These are phyloP conservation scores for Lactuca sativa DNA, from an alignment of 129 eudicot genomes.

Conservation along the genomic window DNA sequence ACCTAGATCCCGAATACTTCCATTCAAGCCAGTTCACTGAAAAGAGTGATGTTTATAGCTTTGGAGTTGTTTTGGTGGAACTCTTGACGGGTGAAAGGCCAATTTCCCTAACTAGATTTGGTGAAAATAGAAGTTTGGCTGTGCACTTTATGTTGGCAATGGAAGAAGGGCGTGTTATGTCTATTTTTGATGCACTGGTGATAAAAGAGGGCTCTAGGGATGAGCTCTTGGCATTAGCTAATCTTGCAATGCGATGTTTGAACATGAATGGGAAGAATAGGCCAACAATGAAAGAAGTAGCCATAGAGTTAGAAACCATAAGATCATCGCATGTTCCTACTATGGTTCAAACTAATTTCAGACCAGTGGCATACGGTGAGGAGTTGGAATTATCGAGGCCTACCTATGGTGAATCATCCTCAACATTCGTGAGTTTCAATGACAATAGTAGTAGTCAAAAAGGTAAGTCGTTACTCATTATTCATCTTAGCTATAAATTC, in stretches of 20 bases:
- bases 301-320: slow-evolving; percentile 11
- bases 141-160: slow-evolving; percentile 8
- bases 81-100: no score
- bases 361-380: not conserved
- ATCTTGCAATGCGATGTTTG: not conserved
- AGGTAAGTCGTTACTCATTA: no score
- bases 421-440: no score
- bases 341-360: not conserved
- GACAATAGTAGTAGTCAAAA: no score
- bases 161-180: slow-evolving; percentile 12
- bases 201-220: not conserved
- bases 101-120: no score
- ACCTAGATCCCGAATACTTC: slow-evolving; percentile 25
- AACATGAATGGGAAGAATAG: no score
- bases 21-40: no score
- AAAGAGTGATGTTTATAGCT: no score
- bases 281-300: slow-evolving; percentile 6
- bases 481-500: no score
- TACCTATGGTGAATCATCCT: no score
- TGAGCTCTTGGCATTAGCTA: slow-evolving; percentile 12
- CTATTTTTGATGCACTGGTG: slow-evolving; percentile 19
- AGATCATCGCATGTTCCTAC: not conserved
- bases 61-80: no score
- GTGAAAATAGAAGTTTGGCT: not conserved
- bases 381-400: no score